Base-by-base conservation (phyloP, 2,329 filamentous ascomycete genomes). In the Diaporthe caulivora region DNA sequence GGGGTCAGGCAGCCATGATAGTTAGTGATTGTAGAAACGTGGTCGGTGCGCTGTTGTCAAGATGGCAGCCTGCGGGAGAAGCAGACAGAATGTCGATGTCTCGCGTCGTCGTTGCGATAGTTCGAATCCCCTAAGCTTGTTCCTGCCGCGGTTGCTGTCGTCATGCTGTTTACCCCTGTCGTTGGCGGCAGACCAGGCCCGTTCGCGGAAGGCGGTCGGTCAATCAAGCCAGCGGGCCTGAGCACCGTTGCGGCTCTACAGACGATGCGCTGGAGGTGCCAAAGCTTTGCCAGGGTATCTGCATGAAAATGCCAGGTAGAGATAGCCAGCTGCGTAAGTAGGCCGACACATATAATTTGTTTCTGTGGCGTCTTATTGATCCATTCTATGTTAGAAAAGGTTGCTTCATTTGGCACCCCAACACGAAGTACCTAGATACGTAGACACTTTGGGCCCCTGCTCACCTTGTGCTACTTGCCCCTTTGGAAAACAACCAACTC, bases 1-100 rank as follows among this genome's bases (percentile, higher is more conserved):
- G 70, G 68, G 15, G 54, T 65, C 72, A 80, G 78, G 80, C 79
- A 80, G 72, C 78, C 80, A 79, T 80, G 72, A 65, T 42, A 29
- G 42, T 9, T 31, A 5, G 21, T 15, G 13, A 10, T 29, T 24
- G 10, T 18, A 51, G 37, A 31, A 31, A 40, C 49, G 31, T 62
- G 31, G 26, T 58, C 44, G 24, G 47, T 18, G 42, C 13, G 53
- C 51, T 40, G 53, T 64, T 47, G 31, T 44, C 24, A 51, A 15
- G 31, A 49, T 54, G 55, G 67, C 42, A 65, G 57, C 72, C 67
- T 73, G 51, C 15, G 21, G 24, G 37, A 49, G 13, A 57, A 29
- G 57, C n/a, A 44, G 49, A 21, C 53, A 44, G 54, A 15, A 21
- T 4, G 18, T 47, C 4, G 53, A 34, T 18, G n/a, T 24, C 29